Evolutionary conservation across 805 yeast genomes (phyloP).

Genomic region (Spencermartinsiella europaea): DNA sequence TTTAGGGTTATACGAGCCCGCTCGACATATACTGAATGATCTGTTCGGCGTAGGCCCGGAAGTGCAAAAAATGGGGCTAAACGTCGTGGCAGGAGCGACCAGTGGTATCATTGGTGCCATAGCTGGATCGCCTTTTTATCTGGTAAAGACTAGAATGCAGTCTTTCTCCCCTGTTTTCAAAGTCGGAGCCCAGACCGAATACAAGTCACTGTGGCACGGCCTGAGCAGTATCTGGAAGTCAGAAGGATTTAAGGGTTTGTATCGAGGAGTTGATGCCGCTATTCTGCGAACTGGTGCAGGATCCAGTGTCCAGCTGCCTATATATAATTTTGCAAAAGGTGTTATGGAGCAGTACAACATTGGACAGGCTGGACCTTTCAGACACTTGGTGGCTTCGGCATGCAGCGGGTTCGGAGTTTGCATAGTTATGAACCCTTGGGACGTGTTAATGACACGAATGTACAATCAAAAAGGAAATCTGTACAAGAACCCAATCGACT

Average conservation of each 20-base stretch:
- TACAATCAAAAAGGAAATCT: slow-evolving; percentile 89
- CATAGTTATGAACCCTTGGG: slow-evolving; percentile 96
- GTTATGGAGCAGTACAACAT: slow-evolving; percentile 49
- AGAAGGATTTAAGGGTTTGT: slow-evolving; percentile 77
- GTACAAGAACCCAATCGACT: slow-evolving; percentile 84
- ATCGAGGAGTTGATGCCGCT: slow-evolving; percentile 93
- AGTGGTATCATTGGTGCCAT: slow-evolving; percentile 90
- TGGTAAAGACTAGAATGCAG: slow-evolving; percentile 95
- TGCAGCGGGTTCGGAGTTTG: slow-evolving; percentile 89
- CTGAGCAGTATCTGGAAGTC: slow-evolving; percentile 50
- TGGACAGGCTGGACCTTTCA: slow-evolving; percentile 56
- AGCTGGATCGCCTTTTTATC: slow-evolving; percentile 84
- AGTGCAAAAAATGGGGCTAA: slow-evolving; percentile 53
- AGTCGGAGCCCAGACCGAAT: slow-evolving; percentile 91
- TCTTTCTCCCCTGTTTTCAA: slow-evolving; percentile 65
- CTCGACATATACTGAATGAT: slow-evolving; percentile 54
- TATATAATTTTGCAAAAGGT: slow-evolving; percentile 73
- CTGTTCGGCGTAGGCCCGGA: slow-evolving; percentile 44
- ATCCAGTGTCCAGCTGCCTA: slow-evolving; percentile 90
- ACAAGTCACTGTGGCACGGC: slow-evolving; percentile 66
- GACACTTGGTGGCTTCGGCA: slow-evolving; percentile 71
- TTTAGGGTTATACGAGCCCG: slow-evolving; percentile 90
- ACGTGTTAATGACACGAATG: slow-evolving; percentile 88
- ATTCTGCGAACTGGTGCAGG: slow-evolving; percentile 92
- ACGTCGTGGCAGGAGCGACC: slow-evolving; percentile 71